phyloP scores from a whole-genome alignment of 2,329 filamentous ascomycete species.

The Myriosclerotinia curreyana region DNA sequence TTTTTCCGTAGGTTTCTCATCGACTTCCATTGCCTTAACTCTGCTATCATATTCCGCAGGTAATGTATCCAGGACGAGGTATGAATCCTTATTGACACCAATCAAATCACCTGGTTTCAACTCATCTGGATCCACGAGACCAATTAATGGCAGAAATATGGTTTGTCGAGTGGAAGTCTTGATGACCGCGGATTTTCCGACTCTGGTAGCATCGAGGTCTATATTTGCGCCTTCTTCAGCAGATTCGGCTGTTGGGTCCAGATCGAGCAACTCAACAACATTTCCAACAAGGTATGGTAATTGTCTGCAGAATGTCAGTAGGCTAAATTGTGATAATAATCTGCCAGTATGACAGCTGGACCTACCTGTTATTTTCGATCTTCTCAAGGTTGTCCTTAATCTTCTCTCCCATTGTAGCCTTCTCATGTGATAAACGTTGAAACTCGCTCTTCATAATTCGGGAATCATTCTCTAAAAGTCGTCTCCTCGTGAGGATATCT shows the following conservation, averaged over 20 bases:
- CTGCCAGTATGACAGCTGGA: slow-evolving; percentile 16
- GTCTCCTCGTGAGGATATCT: slow-evolving; percentile 87
- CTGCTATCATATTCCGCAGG: slow-evolving; percentile 98
- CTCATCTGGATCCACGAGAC: slow-evolving; percentile 90
- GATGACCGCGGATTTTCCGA: slow-evolving; percentile 98
- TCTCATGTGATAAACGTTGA: slow-evolving; percentile 91
- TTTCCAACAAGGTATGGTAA: slow-evolving; percentile 97
- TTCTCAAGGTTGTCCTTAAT: slow-evolving; percentile 99
- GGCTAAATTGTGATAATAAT: neutral
- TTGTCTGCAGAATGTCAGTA: slow-evolving; percentile 59
- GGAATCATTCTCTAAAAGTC: slow-evolving; percentile 94
- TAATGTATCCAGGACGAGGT: slow-evolving; percentile 92
- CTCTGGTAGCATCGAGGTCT: slow-evolving; percentile 91
- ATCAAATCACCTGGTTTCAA: slow-evolving; percentile 96
- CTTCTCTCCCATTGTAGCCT: slow-evolving; percentile 93
- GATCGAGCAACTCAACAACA: slow-evolving; percentile 93
- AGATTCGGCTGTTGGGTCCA: slow-evolving; percentile 93
- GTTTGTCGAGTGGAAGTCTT: slow-evolving; percentile 98
- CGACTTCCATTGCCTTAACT: slow-evolving; percentile 99
- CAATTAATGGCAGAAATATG: slow-evolving; percentile 96
- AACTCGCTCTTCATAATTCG: slow-evolving; percentile 98
- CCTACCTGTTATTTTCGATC: slow-evolving; percentile 96
- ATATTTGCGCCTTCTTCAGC: slow-evolving; percentile 98
- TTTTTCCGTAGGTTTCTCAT: slow-evolving; percentile 99
- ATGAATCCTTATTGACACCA: slow-evolving; percentile 98